A percentile compares a stretch with the other conserved stretches of the same genome.
phyloP scores from a whole-genome alignment of 441 rosid species.

The Jatropha podagrica region DNA sequence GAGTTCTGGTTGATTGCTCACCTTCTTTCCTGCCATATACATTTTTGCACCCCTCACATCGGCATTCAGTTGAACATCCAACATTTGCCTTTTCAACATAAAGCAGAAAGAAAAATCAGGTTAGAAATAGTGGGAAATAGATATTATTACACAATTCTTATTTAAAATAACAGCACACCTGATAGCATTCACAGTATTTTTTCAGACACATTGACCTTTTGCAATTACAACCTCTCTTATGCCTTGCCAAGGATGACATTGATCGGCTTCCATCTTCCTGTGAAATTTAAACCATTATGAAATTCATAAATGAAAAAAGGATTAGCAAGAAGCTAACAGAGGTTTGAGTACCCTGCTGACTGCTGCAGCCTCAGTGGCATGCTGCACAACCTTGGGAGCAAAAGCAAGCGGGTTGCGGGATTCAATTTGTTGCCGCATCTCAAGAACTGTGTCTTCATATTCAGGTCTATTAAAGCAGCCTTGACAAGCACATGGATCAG shows the following conservation, averaged over 20 bases:
- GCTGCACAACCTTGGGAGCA: conserved; percentile 58
- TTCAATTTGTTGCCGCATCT: conserved; percentile 55
- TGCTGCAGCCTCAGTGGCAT: conserved; percentile 25
- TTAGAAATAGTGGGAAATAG: conserved; percentile 11
- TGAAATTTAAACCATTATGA: conserved; percentile 12
- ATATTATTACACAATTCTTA: not conserved
- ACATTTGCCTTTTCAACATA: conserved; percentile 51
- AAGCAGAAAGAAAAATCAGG: conserved; percentile 11
- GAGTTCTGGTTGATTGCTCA: conserved; percentile 18
- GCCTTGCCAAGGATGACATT: conserved; percentile 53
- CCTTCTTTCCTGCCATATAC: conserved; percentile 56
- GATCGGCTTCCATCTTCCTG: conserved; percentile 43
- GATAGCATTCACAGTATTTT: conserved; percentile 78
- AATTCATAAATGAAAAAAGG: conserved; percentile 3
- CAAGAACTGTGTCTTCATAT: conserved; percentile 49
- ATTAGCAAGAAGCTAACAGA: not conserved
- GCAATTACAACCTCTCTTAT: conserved; percentile 73
- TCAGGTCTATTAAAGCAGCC: conserved; percentile 65
- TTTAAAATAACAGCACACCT: conserved; percentile 35
- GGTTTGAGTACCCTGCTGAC: conserved; percentile 22
- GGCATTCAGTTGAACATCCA: conserved; percentile 67
- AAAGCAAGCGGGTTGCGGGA: conserved; percentile 68
- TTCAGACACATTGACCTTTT: conserved; percentile 66
- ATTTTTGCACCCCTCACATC: conserved; percentile 69
- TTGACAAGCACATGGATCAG: conserved; percentile 56